Conservation (phyloP, 208 protist genomes). For the Trypanosoma platydactyli region DNA sequence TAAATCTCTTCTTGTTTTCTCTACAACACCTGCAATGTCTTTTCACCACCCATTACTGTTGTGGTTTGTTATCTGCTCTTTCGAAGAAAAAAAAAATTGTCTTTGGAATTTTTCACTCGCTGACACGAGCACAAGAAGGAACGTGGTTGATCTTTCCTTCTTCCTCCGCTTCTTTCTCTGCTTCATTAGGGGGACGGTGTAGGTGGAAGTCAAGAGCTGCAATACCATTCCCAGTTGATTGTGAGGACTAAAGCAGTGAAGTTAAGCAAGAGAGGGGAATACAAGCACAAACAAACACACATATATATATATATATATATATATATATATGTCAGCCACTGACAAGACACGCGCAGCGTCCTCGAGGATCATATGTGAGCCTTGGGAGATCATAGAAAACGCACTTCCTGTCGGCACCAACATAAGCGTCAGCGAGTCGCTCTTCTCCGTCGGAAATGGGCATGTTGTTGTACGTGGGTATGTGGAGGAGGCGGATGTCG, state of each 20-base stretch:
- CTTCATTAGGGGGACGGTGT: neutral
- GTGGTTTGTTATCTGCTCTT: neutral
- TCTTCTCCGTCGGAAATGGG: slow-evolving; percentile 86
- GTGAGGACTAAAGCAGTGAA: too few species aligned
- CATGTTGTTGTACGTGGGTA: slow-evolving; percentile 80
- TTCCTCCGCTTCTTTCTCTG: slow-evolving; percentile 4
- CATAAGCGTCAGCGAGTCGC: slow-evolving; percentile 64
- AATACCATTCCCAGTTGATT: neutral
- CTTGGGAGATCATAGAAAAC: slow-evolving; percentile 71
- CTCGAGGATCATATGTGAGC: slow-evolving; percentile 6
- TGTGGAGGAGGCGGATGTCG: slow-evolving; percentile 45
- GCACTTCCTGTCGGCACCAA: slow-evolving; percentile 38
- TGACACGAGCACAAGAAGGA: neutral
- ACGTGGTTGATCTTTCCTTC: slow-evolving; percentile 9
- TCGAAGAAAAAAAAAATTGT: too few species aligned
- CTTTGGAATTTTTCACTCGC: neutral
- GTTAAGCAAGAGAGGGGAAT: too few species aligned
- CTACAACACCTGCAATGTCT: slow-evolving; percentile 14
- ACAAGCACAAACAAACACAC: too few species aligned
- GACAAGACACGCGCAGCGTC: neutral
- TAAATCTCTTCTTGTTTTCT: slow-evolving; percentile 15
- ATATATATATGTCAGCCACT: neutral
- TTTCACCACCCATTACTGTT: slow-evolving; percentile 2
- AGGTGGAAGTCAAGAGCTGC: neutral
- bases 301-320: slow-evolving; percentile 21